Base-by-base conservation (phyloP, 257 asterid genomes). In the Dorcoceras hygrometricum region DNA sequence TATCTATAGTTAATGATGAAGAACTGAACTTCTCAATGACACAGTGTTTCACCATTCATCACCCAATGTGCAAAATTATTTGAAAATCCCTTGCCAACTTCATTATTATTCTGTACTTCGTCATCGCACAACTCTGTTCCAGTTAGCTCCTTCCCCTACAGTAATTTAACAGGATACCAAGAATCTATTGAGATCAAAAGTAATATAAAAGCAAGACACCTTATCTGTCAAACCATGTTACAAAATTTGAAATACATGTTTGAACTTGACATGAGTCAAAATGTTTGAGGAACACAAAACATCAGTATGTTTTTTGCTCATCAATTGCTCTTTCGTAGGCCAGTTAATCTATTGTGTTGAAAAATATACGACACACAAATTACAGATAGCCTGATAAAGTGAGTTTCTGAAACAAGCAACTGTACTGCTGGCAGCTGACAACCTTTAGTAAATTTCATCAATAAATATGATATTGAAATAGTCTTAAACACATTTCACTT, bases 21-120 rank as follows among this genome's bases (percentile, higher is more conserved):
- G 68, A 59, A 64, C 59, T 29, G 75, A 31, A 26, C 55, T 36
- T 71, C 66, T 85, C 83, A 87, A 70, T 86, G 91, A 73, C 87
- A 84, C 2, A 92, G 73, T 29, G 96, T 70, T 83, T 92, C 98
- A 59, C 98, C 98, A 24, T 22, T 46, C 31, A 72, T 81, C 67
- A 92, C 96, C 98, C 98, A 92, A 4, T 65, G 80, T 69, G 76
- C 95, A 83, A 92, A 92, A 79, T 84, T 86, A 76, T 87, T 96
- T n/a, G 98, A 83, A 83, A 77, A 88, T 61, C 88, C 96, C 81
- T 87, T 92, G 5, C 65, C 84, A 72, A 84, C 89, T 80, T 85
- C 91, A 77, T 66, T 29, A 77, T 66, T 29, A 62, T 66, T 63
- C 60, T 53, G 83, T 73, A 54, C 71, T 72, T 87, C 95, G 7